phyloP scores from a whole-genome alignment of 1,139 yeast species.

The Saccharomyces hybrid region DNA sequence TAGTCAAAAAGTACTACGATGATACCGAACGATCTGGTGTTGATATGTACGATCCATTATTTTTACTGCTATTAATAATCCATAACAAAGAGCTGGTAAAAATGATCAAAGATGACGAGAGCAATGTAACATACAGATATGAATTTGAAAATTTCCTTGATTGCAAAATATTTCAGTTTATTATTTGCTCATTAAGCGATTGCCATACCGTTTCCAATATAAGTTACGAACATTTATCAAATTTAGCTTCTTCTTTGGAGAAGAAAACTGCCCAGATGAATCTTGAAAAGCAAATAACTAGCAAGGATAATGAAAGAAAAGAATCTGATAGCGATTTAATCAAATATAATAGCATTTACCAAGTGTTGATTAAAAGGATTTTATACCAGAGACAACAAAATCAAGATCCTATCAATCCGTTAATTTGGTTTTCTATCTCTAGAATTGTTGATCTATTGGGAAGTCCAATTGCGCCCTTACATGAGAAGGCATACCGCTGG shows the following conservation, averaged over 20 bases:
- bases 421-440: conserved; percentile 43
- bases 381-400: conserved; percentile 32
- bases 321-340: conserved; percentile 33
- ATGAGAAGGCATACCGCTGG: conserved; percentile 60
- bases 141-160: conserved; percentile 55
- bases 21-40: conserved; percentile 14
- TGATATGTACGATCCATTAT: conserved; percentile 52
- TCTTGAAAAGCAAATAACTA: not conserved
- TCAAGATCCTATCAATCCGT: conserved; percentile 32
- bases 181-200: conserved; percentile 48
- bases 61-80: conserved; percentile 47
- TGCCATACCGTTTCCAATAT: conserved; percentile 49
- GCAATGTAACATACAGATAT: conserved; percentile 32
- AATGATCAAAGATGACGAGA: conserved; percentile 30
- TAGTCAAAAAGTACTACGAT: conserved; percentile 29
- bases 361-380: conserved; percentile 54
- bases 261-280: not conserved
- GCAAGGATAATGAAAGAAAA: conserved; percentile 14
- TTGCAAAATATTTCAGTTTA: conserved; percentile 49
- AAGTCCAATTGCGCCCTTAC: conserved; percentile 65
- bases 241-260: conserved; percentile 36
- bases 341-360: conserved; percentile 53
- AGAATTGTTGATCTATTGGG: conserved; percentile 49
- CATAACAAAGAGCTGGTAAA: conserved; percentile 55
- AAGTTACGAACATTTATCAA: conserved; percentile 37